Conservation (phyloP, 2,329 filamentous ascomycete species). For the Xylaria sp. region DNA sequence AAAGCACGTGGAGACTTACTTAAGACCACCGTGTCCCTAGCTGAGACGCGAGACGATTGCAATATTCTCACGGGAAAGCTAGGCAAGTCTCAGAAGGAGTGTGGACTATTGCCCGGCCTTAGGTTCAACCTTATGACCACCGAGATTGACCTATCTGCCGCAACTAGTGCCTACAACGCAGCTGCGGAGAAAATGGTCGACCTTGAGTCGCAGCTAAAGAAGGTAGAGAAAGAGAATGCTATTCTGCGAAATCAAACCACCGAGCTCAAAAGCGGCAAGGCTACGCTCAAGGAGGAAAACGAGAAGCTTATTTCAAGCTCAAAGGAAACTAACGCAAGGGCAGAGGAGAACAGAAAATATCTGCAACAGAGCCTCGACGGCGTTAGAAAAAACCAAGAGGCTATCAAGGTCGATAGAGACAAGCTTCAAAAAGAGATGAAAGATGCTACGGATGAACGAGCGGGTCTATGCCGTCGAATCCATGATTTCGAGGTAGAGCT, state of each 20-base stretch:
- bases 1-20: not conserved
- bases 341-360: not conserved
- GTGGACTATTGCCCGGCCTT: not conserved
- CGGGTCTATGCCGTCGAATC: too few species aligned
- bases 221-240: too few species aligned
- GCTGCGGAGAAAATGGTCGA: too few species aligned
- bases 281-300: too few species aligned
- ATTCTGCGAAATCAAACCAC: too few species aligned
- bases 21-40: not conserved
- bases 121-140: not conserved
- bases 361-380: not conserved
- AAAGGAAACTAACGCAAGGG: not conserved
- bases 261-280: too few species aligned
- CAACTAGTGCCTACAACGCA: too few species aligned
- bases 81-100: not conserved
- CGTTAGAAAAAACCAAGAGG: too few species aligned
- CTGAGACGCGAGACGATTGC: too few species aligned
- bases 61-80: not conserved
- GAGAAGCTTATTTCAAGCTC: not conserved
- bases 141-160: not conserved
- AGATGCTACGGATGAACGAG: too few species aligned
- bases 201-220: too few species aligned
- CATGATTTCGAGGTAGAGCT: not conserved
- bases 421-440: not conserved
- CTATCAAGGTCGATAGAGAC: too few species aligned